Evolutionary conservation across 352 stramenopile species (phyloP), one percentile per base, ranked within the genome.

Genomic region (Globisporangium viniferum): DNA sequence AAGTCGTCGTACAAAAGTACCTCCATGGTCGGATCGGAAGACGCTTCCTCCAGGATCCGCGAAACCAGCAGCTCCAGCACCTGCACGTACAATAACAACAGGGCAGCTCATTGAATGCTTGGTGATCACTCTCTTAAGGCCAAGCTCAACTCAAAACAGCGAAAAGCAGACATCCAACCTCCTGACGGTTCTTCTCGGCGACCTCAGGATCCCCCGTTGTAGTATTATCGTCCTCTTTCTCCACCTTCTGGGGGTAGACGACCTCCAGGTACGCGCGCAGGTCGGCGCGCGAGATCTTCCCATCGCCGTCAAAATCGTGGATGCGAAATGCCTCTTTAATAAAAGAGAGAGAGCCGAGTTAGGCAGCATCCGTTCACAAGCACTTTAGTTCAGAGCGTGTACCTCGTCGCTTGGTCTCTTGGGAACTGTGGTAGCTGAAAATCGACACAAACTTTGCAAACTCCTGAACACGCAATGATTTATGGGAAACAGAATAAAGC

Each of bases 281-380:
- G 64, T 92, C 82, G 0, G 77, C 73, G 0, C 76, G 73, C 2
- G 81, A 91, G 68, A 92, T 83, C 58, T 86, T 90, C 35, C 83
- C 84, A 48, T 92, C 84, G 27, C 74, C 81, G 53, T 92, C 80
- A 56, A 90, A 87, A 56, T 92, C 84, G 64, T 92, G 84, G 56
- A 92, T 79, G 31, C 77, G 73, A 66, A 92, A 92, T 5, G 84
- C 80, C 58, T 80, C 82, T 90, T 18, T 2, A 6, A 41, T 9
- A 41, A 41, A 7, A 41, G 35, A 58, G 20, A 48, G 14, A 54
- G 18, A 15, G 41, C 9, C 15, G 20, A 49, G 15, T n/a, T 18
- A 20, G 41, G 18, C 18, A 20, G 41, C 18, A 48, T 20, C 41
- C 15, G 15, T 48, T 48, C 41, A 48, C 7, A 20, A n/a, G 41